These are phyloP conservation scores for Ogataea methanolica DNA, from an alignment of 805 yeast species.

Conservation along the genomic window DNA sequence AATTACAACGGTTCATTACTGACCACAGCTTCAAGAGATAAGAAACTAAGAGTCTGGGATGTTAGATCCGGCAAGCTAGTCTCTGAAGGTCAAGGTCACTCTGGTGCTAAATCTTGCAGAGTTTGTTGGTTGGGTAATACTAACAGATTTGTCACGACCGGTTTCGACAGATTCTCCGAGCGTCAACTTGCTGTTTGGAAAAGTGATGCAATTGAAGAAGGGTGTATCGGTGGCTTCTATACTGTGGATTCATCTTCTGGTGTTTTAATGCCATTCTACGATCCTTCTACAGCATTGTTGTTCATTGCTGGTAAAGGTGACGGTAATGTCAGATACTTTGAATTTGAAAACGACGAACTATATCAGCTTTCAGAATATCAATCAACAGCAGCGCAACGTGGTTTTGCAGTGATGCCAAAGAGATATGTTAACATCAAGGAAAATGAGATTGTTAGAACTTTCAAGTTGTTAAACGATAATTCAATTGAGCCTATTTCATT, in stretches of 20 bases:
- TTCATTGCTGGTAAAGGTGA: slow-evolving; percentile 97
- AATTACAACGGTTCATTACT: slow-evolving; percentile 83
- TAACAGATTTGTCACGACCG: slow-evolving; percentile 86
- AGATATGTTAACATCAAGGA: slow-evolving; percentile 71
- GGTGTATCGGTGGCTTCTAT: slow-evolving; percentile 87
- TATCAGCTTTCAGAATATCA: slow-evolving; percentile 83
- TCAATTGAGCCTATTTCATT: slow-evolving; percentile 88
- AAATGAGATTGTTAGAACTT: slow-evolving; percentile 78
- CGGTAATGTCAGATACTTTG: slow-evolving; percentile 93
- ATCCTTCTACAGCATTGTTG: slow-evolving; percentile 71
- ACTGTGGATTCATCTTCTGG: slow-evolving; percentile 90
- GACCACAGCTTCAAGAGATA: slow-evolving; percentile 90
- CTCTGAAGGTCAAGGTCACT: slow-evolving; percentile 83
- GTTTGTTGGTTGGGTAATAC: slow-evolving; percentile 87
- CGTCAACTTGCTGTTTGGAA: slow-evolving; percentile 97
- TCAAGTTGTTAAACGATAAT: slow-evolving; percentile 83
- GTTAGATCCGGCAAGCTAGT: slow-evolving; percentile 67
- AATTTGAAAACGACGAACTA: slow-evolving; percentile 79
- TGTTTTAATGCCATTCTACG: slow-evolving; percentile 86
- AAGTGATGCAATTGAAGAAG: slow-evolving; percentile 61
- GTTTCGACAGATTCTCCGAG: slow-evolving; percentile 87
- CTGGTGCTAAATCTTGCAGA: slow-evolving; percentile 89
- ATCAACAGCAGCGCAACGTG: slow-evolving; percentile 92
- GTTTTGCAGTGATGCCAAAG: slow-evolving; percentile 87
- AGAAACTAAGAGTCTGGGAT: slow-evolving; percentile 89